Base-by-base conservation (phyloP, 306 rosid species). In the Citrullus amarus region DNA sequence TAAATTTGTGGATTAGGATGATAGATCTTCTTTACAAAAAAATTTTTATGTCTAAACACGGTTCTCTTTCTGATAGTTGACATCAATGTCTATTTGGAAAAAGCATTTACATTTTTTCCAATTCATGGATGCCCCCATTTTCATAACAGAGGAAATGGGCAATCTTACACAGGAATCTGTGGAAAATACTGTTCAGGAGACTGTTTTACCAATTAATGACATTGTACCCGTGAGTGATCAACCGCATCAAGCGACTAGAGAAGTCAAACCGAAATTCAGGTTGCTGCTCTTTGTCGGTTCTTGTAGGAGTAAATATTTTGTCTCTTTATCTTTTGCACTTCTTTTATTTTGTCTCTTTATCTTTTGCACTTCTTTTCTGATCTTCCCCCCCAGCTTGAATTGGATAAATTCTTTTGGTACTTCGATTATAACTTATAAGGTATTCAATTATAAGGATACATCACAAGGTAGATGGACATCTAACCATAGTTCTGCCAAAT, bases 231-330 rank as follows among this genome's bases (percentile, higher is more conserved):
- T 82, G 56, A 72, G 63, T 22, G 72, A 65, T 13, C 81, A 55
- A 71, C 50, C 81, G 54, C 80, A 80, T 66, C 78, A 82, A 81
- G 82, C 82, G 28, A 55, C 77, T 55, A 81, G 65, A 59, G 57
- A 79, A 60, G 67, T 83, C 81, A 93, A 89, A 84, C 97, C 96
- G 51, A 91, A 88, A 78, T 93, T 82, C 86, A 91, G 97, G 98
- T 88, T 48, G 56, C 87, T 84, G 12, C 43, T 51, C 59, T 34
- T 72, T 58, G 38, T 20, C 36, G 17, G 60, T 75, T 71, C 48
- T 22, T 80, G 55, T 55, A 17, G 76, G 72, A 78, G 67, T 32
- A 78, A 44, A 30, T 18, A 41, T 41, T 20, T 46, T 65, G 11
- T 36, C 18, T 65, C 30, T 48, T 10, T 44, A 32, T 46, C 10